A percentile compares a stretch with the other conserved stretches of the same genome.
Evolutionary conservation across 306 rosid species (phyloP).

Genomic region (Luffa acutangula): DNA sequence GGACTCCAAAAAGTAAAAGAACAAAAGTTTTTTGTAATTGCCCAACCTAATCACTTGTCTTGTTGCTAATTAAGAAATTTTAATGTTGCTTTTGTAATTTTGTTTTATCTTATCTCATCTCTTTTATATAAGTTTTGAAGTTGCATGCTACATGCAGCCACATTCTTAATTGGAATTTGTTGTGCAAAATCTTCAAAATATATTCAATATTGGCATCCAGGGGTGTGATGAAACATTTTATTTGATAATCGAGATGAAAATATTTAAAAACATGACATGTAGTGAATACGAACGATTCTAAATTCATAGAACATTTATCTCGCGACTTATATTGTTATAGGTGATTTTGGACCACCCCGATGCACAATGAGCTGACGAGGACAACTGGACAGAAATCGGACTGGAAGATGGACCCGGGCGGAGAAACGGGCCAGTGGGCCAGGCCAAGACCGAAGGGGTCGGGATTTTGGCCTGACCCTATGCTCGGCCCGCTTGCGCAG

Average conservation of each 20-base stretch:
- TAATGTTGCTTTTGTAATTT: neutral
- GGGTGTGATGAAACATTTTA: neutral
- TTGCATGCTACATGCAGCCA: neutral
- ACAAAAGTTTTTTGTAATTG: neutral
- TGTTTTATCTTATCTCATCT: neutral
- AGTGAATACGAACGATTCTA: no score
- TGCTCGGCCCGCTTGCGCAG: no score
- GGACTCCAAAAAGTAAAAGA: neutral
- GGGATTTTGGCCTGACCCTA: no score
- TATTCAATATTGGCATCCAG: neutral
- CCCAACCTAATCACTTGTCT: conserved; percentile 7
- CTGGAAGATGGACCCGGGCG: no score
- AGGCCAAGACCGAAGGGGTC: no score
- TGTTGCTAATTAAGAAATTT: neutral
- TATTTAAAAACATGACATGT: no score
- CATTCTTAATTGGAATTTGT: neutral
- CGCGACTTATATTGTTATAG: no score
- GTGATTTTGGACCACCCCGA: no score
- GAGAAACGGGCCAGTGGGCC: no score
- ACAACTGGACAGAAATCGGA: no score
- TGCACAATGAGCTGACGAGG: no score
- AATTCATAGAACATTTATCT: no score
- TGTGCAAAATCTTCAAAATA: neutral
- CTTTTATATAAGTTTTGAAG: neutral
- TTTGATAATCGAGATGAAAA: neutral